phyloP scores from a whole-genome alignment of 805 yeast genomes.

The Yarrowia sp. region DNA sequence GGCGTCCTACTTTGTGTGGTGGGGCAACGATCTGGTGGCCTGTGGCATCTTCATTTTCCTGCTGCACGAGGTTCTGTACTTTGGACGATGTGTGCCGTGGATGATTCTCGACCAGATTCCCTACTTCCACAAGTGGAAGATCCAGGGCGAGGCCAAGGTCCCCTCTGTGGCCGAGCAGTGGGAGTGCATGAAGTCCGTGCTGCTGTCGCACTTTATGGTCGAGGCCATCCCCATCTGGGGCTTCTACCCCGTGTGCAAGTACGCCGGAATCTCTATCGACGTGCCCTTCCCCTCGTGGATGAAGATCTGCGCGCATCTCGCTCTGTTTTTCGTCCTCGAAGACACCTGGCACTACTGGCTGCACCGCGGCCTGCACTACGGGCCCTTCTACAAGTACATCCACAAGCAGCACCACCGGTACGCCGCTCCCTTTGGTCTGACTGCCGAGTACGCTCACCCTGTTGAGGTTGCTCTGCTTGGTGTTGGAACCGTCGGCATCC shows the following conservation, averaged over 20 bases:
- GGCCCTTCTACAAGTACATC: conserved; percentile 83
- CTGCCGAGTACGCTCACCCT: conserved; percentile 98
- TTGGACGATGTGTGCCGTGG: conserved; percentile 94
- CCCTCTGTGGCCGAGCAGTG: conserved; percentile 84
- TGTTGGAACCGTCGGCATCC: conserved; percentile 94
- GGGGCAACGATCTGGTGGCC: conserved; percentile 85
- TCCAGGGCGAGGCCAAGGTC: conserved; percentile 73
- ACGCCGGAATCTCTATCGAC: conserved; percentile 68
- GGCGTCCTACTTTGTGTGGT: conserved; percentile 85
- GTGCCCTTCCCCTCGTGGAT: conserved; percentile 80
- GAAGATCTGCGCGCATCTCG: conserved; percentile 63
- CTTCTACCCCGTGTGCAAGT: conserved; percentile 87
- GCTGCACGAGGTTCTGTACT: conserved; percentile 85
- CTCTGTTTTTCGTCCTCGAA: conserved; percentile 77
- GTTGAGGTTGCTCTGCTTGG: conserved; percentile 88
- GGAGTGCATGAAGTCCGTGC: conserved; percentile 84
- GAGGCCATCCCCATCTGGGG: conserved; percentile 97
- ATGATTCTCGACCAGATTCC: conserved; percentile 80
- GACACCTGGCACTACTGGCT: conserved; percentile 98
- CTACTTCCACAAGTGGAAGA: conserved; percentile 79
- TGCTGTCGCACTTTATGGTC: conserved; percentile 82
- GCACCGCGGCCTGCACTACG: conserved; percentile 87
- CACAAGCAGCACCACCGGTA: conserved; percentile 98
- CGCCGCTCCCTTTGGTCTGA: conserved; percentile 95
- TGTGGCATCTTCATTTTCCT: conserved; percentile 83